Percentiles rank a stretch among this genome's conserved stretches.
Evolutionary conservation across 768 basidiomycete genomes (phyloP).

Genomic region (Gloeopeniophorella convolvens): DNA sequence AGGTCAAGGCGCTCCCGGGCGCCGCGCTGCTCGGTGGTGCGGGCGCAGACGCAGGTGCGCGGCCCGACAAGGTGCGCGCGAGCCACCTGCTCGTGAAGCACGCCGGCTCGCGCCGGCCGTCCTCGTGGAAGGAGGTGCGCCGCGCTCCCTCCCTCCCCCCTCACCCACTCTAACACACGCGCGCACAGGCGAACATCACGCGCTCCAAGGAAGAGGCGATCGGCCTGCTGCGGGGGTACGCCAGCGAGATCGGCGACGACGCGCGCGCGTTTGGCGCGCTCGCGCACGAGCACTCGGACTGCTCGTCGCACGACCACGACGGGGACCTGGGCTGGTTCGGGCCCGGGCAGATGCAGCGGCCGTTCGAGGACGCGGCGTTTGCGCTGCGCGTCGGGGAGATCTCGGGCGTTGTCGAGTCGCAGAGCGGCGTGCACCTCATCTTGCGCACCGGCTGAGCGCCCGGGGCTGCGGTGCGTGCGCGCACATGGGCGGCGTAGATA

Average conservation of each 20-base stretch:
- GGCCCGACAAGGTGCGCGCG: constrained; percentile 69
- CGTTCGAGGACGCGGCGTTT: constrained; percentile 88
- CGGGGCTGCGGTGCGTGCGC: too few relatives aligned
- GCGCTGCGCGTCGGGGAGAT: constrained; percentile 66
- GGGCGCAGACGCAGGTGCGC: constrained; percentile 41
- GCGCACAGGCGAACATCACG: constrained; percentile 61
- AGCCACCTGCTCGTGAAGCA: constrained; percentile 96
- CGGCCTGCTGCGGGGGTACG: constrained; percentile 60
- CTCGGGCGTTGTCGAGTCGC: constrained; percentile 78
- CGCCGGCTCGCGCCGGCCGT: constrained; percentile 64
- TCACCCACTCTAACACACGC: neutral
- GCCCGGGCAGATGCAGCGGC: constrained; percentile 91
- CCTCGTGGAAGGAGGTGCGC: constrained; percentile 80
- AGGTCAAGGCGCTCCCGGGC: constrained; percentile 61
- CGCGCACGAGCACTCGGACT: constrained; percentile 77
- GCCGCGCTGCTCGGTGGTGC: constrained; percentile 44
- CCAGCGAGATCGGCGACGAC: constrained; percentile 48
- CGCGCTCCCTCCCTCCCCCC: neutral
- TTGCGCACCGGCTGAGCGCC: constrained; percentile 70
- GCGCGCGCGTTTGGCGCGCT: constrained; percentile 66
- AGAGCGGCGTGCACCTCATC: constrained; percentile 93
- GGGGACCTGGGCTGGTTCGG: constrained; percentile 90
- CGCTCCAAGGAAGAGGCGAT: constrained; percentile 88
- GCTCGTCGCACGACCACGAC: constrained; percentile 71
- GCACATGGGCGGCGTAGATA: too few relatives aligned